Evolutionary conservation across 495 filamentous ascomycete species (phyloP).

Genomic region (Neurospora africana): DNA sequence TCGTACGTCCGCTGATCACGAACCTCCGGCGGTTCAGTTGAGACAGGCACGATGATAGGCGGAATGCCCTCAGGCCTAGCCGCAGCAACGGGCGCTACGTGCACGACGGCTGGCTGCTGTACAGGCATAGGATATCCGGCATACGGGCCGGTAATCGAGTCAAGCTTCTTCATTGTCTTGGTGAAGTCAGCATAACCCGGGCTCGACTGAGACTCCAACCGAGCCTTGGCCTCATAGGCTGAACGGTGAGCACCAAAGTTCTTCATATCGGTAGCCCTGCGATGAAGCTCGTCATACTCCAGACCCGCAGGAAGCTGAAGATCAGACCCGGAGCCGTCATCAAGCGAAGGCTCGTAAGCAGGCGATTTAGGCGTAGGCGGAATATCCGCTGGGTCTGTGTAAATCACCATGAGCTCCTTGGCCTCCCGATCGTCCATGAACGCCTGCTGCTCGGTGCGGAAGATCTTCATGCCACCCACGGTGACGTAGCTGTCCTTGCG

Average conservation of each 20-base stretch:
- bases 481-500: slow-evolving; percentile 47
- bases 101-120: not conserved
- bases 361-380: slow-evolving; percentile 72
- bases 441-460: slow-evolving; percentile 55
- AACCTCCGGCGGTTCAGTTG: not conserved
- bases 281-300: slow-evolving; percentile 22
- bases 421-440: slow-evolving; percentile 62
- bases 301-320: slow-evolving; percentile 8
- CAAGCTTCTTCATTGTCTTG: slow-evolving; percentile 12
- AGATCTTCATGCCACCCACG: slow-evolving; percentile 48
- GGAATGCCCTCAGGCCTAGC: not conserved
- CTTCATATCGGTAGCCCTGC: slow-evolving; percentile 12
- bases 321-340: slow-evolving; percentile 4
- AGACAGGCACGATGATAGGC: not conserved
- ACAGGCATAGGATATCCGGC: not conserved
- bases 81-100: not conserved
- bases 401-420: slow-evolving; percentile 75
- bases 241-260: slow-evolving; percentile 9
- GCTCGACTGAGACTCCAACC: slow-evolving; percentile 9
- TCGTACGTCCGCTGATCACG: slow-evolving; percentile 19
- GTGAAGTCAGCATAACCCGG: slow-evolving; percentile 17
- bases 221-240: slow-evolving; percentile 8
- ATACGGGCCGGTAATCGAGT: slow-evolving; percentile 12
- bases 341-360: slow-evolving; percentile 16
- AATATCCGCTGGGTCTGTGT: slow-evolving; percentile 62